These are phyloP conservation scores for Neurospora terricola DNA, from an alignment of 495 filamentous ascomycete species.

Conservation along the genomic window DNA sequence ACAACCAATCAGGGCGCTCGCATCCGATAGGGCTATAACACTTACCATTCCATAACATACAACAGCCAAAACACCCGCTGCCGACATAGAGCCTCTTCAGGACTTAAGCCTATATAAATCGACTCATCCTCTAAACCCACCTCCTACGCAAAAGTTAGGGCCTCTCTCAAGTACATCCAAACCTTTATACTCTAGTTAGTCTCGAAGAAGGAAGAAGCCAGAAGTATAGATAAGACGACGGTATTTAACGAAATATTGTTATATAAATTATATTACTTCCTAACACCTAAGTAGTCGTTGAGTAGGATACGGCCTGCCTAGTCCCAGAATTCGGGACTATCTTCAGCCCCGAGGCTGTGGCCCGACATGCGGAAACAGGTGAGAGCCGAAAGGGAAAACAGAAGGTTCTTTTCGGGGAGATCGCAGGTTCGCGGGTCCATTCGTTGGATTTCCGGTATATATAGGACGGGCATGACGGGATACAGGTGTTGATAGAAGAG, in stretches of 20 bases:
- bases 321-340: slow-evolving; percentile 17
- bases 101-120: slow-evolving; percentile 33
- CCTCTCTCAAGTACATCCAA: too few relatives aligned
- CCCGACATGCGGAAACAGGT: slow-evolving; percentile 27
- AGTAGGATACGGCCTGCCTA: slow-evolving; percentile 16
- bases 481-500: slow-evolving; percentile 27
- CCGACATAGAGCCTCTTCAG: slow-evolving; percentile 40
- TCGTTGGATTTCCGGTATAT: slow-evolving; percentile 20
- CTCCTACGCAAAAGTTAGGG: too few relatives aligned
- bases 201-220: too few relatives aligned
- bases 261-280: too few relatives aligned
- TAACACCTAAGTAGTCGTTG: too few relatives aligned
- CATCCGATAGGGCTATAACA: too few relatives aligned
- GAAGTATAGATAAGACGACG: too few relatives aligned
- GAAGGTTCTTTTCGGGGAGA: slow-evolving; percentile 19
- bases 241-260: too few relatives aligned
- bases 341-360: slow-evolving; percentile 14
- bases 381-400: slow-evolving; percentile 25
- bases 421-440: slow-evolving; percentile 12
- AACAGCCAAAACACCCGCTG: slow-evolving; percentile 54
- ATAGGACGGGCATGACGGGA: slow-evolving; percentile 26
- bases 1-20: too few relatives aligned
- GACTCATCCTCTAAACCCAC: slow-evolving; percentile 50
- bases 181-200: too few relatives aligned
- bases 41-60: slow-evolving; percentile 48